Evolutionary conservation across 2,329 filamentous ascomycete genomes (phyloP), one percentile per base, ranked within the genome.

Genomic region (Colletotrichum eleusines): DNA sequence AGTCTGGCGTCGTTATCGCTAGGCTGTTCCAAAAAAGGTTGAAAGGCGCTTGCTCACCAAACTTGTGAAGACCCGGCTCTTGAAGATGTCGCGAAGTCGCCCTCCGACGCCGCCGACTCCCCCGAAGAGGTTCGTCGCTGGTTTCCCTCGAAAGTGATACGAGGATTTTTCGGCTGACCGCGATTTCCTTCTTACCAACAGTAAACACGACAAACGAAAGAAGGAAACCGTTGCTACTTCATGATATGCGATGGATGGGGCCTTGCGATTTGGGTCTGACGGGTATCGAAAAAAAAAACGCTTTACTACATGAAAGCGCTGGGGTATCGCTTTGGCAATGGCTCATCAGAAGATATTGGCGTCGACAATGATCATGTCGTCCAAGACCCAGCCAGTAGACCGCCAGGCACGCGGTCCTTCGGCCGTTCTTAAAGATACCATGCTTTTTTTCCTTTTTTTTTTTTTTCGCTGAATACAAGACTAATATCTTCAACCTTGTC

Each of bases 131-230:
- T 71, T 54, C 64, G 65, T 71, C 58, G 40, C 28, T 71, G 58
- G 58, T 48, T 68, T 28, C 54, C 58, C 38, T 55, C 58, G 46
- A 69, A 66, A 40, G 54, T 69, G 20, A 63, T 60, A 16, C 38
- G 64, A 59, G 53, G 65, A 69, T 18, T 63, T 26, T 54, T 71
- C 65, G 64, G 69, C 69, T 71, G 65, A 71, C 69, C 51, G 40
- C 50, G 59, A 54, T 53, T 31, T 5, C 26, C 35, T 54, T 69
- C 12, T 54, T 23, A 63, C 12, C 28, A 53, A 59, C 59, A 71
- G 69, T 71, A n/a, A 59, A 63, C 26, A 26, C 31, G 23, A 63
- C 53, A 51, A 46, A 69, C 53, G 38, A 63, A 46, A 35, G 20
- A 31, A 23, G 33, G 42, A 66, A 40, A 59, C 28, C n/a, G 59